Evolutionary conservation across 768 basidiomycete genomes (phyloP).

Genomic region (Lentinula detonsa): DNA sequence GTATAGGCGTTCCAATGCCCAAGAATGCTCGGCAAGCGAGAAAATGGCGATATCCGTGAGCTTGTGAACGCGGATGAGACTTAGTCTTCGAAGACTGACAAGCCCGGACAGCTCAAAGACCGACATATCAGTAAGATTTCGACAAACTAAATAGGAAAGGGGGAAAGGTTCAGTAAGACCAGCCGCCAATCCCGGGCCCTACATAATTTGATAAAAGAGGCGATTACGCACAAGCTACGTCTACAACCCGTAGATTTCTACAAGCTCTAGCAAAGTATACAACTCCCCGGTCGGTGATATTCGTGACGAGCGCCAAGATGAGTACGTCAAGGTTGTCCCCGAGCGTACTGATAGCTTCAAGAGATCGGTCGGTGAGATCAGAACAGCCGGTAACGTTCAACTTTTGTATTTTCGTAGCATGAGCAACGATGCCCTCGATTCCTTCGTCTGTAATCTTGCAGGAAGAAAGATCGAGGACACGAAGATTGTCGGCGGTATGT

Average conservation of each 20-base stretch:
- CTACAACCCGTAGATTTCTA: conserved; percentile 69
- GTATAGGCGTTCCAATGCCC: conserved; percentile 71
- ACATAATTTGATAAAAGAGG: neutral
- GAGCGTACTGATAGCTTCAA: conserved; percentile 64
- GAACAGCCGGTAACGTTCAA: conserved; percentile 76
- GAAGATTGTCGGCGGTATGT: conserved; percentile 65
- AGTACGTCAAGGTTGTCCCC: conserved; percentile 75
- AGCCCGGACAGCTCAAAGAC: conserved; percentile 76
- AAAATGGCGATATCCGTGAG: conserved; percentile 82
- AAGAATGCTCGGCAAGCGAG: conserved; percentile 68
- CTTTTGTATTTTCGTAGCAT: conserved; percentile 73
- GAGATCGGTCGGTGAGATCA: conserved; percentile 62
- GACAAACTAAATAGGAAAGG: conserved; percentile 51
- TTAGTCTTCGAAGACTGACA: conserved; percentile 65
- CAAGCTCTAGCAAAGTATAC: conserved; percentile 66
- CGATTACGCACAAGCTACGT: conserved; percentile 73
- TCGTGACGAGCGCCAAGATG: conserved; percentile 72
- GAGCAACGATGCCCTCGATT: conserved; percentile 65
- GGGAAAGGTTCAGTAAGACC: neutral
- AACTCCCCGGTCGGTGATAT: conserved; percentile 75
- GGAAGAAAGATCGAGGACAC: conserved; percentile 71
- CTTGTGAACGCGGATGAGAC: conserved; percentile 73
- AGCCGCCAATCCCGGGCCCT: neutral
- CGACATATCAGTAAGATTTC: conserved; percentile 77
- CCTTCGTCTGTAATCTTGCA: conserved; percentile 75